Percentiles rank a stretch among this genome's conserved stretches.
Conservation (phyloP, 1,284 basidiomycete species). For the Paramarasmius palmivorus region DNA sequence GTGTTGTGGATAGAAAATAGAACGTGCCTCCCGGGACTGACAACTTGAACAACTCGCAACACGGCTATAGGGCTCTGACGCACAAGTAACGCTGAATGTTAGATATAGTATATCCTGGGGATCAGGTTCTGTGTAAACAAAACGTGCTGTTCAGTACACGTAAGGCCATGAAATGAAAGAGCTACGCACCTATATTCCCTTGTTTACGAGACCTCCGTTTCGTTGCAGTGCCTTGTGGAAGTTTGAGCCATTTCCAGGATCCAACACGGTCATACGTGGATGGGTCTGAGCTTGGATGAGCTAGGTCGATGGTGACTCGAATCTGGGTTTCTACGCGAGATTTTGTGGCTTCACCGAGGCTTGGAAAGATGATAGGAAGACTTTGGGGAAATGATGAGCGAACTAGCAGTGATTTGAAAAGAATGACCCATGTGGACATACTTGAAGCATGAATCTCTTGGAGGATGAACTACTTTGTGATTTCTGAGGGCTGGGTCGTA, state of each 20-base stretch:
- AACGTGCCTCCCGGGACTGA: constrained; percentile 76
- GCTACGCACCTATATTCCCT: constrained; percentile 71
- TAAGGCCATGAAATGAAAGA: constrained; percentile 9
- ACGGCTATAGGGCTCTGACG: constrained; percentile 74
- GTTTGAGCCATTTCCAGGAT: constrained; percentile 81
- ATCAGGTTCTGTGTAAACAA: constrained; percentile 57
- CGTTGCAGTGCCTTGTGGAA: constrained; percentile 79
- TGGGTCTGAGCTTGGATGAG: constrained; percentile 63
- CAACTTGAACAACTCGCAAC: constrained; percentile 86
- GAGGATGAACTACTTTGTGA: constrained; percentile 63
- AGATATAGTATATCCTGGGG: constrained; percentile 74
- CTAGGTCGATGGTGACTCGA: constrained; percentile 76
- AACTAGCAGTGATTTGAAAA: constrained; percentile 7
- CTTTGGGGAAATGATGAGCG: constrained; percentile 33
- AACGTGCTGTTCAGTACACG: constrained; percentile 17
- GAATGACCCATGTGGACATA: constrained; percentile 33
- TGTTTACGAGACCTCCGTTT: constrained; percentile 85
- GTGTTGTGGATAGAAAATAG: constrained; percentile 10
- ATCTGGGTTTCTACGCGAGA: constrained; percentile 94
- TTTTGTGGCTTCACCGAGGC: constrained; percentile 84
- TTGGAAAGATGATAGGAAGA: constrained; percentile 79
- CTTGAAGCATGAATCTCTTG: constrained; percentile 75
- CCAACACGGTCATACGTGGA: constrained; percentile 73
- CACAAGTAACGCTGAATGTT: constrained; percentile 67
- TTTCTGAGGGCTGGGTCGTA: constrained; percentile 47